Evolutionary conservation across 352 stramenopile species (phyloP).

Genomic region (Phytophthora cactorum): DNA sequence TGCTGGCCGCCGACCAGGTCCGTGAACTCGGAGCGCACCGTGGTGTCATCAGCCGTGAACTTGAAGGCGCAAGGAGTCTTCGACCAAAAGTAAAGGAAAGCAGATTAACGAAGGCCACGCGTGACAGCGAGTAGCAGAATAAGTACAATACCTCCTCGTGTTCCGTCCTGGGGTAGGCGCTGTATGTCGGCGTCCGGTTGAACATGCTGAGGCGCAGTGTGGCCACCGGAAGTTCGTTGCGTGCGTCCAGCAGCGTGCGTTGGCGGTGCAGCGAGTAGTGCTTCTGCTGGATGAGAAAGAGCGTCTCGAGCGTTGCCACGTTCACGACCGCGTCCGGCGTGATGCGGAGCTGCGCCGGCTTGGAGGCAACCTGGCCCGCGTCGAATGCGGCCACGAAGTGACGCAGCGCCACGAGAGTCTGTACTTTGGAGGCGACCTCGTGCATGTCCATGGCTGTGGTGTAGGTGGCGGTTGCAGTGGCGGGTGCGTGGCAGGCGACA

Average conservation of each 20-base stretch:
- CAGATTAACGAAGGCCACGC: not conserved
- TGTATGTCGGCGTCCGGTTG: constrained; percentile 43
- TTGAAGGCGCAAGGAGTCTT: constrained; percentile 40
- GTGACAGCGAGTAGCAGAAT: not conserved
- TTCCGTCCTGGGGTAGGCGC: constrained; percentile 43
- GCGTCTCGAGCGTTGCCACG: constrained; percentile 26
- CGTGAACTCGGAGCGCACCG: constrained; percentile 40
- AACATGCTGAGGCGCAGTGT: constrained; percentile 44
- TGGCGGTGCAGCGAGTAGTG: constrained; percentile 42
- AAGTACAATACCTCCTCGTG: constrained; percentile 32
- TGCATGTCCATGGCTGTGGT: constrained; percentile 36
- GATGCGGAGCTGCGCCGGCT: constrained; percentile 33
- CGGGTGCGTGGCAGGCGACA: not conserved
- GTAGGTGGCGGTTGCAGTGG: not conserved
- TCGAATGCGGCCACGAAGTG: constrained; percentile 50
- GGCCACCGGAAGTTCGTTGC: constrained; percentile 37
- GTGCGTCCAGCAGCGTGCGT: constrained; percentile 44
- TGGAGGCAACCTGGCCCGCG: constrained; percentile 31
- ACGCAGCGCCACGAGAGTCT: constrained; percentile 43
- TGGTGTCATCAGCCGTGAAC: constrained; percentile 38
- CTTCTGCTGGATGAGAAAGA: constrained; percentile 41
- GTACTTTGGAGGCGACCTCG: constrained; percentile 37
- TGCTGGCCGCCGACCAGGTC: constrained; percentile 42
- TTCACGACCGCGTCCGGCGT: constrained; percentile 30
- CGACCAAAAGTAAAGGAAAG: not conserved